A percentile compares a stretch with the other conserved stretches of the same genome.
phyloP scores from a whole-genome alignment of 1,139 yeast species.

The Zygoascus hellenicus region DNA sequence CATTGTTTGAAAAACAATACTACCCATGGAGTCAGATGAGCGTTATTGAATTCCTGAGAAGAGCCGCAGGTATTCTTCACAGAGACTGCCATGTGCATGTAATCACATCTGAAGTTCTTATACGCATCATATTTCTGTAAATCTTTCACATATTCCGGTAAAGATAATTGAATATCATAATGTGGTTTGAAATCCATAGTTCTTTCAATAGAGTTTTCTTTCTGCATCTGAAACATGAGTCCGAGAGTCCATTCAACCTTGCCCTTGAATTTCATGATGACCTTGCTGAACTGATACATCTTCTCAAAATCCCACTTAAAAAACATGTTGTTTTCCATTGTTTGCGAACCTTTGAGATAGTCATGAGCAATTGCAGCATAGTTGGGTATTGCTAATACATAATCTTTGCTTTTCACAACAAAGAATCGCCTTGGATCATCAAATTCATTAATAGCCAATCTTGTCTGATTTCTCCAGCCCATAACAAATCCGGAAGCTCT shows the following conservation, averaged over 20 bases:
- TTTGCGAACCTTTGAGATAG: conserved; percentile 23
- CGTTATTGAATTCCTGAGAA: conserved; percentile 48
- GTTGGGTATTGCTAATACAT: conserved; percentile 61
- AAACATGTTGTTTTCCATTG: conserved; percentile 20
- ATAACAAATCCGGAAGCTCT: conserved; percentile 73
- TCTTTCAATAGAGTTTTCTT: conserved; percentile 30
- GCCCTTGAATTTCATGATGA: conserved; percentile 50
- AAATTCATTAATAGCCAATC: conserved; percentile 53
- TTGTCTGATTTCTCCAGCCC: conserved; percentile 66
- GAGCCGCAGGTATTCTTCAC: conserved; percentile 44
- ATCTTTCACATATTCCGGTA: conserved; percentile 55
- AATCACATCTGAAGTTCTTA: conserved; percentile 69
- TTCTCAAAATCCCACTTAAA: conserved; percentile 25
- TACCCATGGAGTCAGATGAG: conserved; percentile 69
- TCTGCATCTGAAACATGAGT: conserved; percentile 43
- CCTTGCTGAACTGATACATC: conserved; percentile 35
- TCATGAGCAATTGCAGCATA: conserved; percentile 32
- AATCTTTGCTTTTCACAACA: conserved; percentile 57
- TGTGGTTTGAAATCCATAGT: conserved; percentile 61
- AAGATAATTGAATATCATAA: conserved; percentile 55
- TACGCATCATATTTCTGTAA: conserved; percentile 61
- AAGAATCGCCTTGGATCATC: conserved; percentile 60
- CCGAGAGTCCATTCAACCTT: conserved; percentile 48
- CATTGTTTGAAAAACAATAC: conserved; percentile 67
- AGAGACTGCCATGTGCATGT: conserved; percentile 70